Evolutionary conservation across 768 basidiomycete genomes (phyloP), one percentile per base, ranked within the genome.

Genomic region (Boletellus sp.): DNA sequence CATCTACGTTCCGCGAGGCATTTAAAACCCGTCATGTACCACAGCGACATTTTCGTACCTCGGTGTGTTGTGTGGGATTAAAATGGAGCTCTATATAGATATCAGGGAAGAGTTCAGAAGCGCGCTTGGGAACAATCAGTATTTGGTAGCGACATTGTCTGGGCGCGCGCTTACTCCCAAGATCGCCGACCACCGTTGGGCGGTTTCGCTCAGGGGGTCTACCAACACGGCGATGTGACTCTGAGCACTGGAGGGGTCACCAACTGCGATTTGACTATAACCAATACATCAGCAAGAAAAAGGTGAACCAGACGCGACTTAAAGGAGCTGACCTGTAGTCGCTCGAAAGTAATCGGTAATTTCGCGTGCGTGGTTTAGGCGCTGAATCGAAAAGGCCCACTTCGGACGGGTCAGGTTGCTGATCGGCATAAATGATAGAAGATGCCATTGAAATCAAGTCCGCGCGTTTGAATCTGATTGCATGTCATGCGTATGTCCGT

Each of bases 161-260:
- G 19, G 33, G 19, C 50, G 43, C 74, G 19, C 50, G 43, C 74
- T 51, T 52, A 93, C 92, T 68, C 85, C 74, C 22, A 95, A 66
- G 35, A 97, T 61, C 49, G 85, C 79, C 1, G 90, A 81, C 87
- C 92, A 96, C 56, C 84, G 85, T 64, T 97, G 94, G 3, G 87
- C 90, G 6, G 75, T 70, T 62, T 91, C 88, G 42, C 87, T 91
- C 24, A 96, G 63, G 0, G 95, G 94, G 63, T 98, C 91, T 8
- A 98, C 52, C 6, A 97, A 65, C 10, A 87, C 77, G 3, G 78
- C 81, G 35, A 96, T 68, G 45, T 84, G 83, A 58, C 83, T 81
- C 34, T 87, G 57, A 0, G 94, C 86, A 1, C 78, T 82, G 2
- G 74, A 62, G 17, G 79, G 76, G 54, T 91, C 76, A 5, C 94